Evolutionary conservation across 768 basidiomycete genomes (phyloP).

Genomic region (Xerocomus brunneocitrinus): DNA sequence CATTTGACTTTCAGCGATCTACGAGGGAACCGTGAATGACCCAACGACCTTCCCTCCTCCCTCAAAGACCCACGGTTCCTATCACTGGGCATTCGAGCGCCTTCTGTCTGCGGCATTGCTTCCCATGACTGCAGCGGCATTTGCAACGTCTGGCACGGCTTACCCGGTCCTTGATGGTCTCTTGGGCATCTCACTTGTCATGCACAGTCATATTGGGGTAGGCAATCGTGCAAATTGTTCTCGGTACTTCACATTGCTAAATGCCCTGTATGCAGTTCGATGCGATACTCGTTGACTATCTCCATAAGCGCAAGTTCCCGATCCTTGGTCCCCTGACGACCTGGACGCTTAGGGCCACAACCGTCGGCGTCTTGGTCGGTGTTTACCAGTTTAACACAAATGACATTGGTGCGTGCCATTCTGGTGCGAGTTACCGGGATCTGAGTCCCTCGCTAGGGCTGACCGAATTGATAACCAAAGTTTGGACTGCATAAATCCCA

Average conservation of each 20-base stretch:
- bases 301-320: slow-evolving; percentile 94
- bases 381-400: slow-evolving; percentile 99
- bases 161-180: slow-evolving; percentile 89
- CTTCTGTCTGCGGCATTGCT: slow-evolving; percentile 83
- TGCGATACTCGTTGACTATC: slow-evolving; percentile 75
- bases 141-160: slow-evolving; percentile 66
- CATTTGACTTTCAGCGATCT: slow-evolving; percentile 52
- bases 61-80: slow-evolving; percentile 78
- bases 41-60: slow-evolving; percentile 85
- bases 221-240: slow-evolving; percentile 14
- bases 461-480: slow-evolving; percentile 77
- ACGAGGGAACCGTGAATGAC: slow-evolving; percentile 93
- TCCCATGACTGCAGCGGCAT: slow-evolving; percentile 83
- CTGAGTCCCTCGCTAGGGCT: slow-evolving; percentile 49
- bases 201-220: slow-evolving; percentile 96
- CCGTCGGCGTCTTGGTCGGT: slow-evolving; percentile 80
- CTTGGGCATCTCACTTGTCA: slow-evolving; percentile 79
- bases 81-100: slow-evolving; percentile 93
- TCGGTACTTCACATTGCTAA: neutral
- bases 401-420: slow-evolving; percentile 75
- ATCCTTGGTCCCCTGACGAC: slow-evolving; percentile 57
- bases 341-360: slow-evolving; percentile 78
- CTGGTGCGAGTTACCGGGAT: neutral
- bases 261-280: slow-evolving; percentile 54
- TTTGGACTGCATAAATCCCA: slow-evolving; percentile 69